Conservation (phyloP, 179 eudicot genomes). For the Patellifolia procumbens region DNA sequence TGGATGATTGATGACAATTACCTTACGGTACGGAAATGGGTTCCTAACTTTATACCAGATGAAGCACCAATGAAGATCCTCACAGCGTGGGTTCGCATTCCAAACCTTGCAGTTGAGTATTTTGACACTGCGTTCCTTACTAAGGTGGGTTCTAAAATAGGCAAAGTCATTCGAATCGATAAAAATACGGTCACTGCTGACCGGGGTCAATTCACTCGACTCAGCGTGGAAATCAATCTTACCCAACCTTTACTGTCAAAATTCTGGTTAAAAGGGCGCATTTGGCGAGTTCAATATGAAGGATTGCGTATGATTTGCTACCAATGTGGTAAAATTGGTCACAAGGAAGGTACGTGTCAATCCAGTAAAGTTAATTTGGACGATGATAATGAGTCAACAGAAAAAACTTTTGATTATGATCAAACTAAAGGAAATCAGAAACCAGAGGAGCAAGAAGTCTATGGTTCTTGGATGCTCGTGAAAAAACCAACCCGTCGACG, state of each 20-base stretch:
- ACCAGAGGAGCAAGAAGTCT: neutral
- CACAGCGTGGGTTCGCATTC: too few species aligned
- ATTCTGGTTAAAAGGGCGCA: neutral
- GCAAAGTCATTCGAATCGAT: too few species aligned
- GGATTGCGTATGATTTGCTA: neutral
- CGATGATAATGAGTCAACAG: too few species aligned
- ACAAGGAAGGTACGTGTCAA: neutral
- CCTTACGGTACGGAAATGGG: neutral
- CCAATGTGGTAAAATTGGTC: neutral
- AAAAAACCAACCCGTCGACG: neutral
- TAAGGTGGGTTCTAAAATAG: too few species aligned
- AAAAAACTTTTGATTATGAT: too few species aligned
- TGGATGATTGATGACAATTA: constrained; percentile 12
- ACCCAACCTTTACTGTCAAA: neutral
- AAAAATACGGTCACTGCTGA: neutral
- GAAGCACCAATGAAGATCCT: too few species aligned
- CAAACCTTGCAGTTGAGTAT: too few species aligned
- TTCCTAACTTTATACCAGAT: too few species aligned
- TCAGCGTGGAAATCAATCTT: neutral
- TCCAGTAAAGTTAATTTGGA: neutral
- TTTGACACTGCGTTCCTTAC: neutral
- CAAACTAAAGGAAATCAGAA: too few species aligned
- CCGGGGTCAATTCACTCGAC: neutral
- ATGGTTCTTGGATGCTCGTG: neutral
- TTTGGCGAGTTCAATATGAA: neutral